These are phyloP conservation scores for Neurospora sp. DNA, from an alignment of 495 filamentous ascomycete species.

Conservation along the genomic window DNA sequence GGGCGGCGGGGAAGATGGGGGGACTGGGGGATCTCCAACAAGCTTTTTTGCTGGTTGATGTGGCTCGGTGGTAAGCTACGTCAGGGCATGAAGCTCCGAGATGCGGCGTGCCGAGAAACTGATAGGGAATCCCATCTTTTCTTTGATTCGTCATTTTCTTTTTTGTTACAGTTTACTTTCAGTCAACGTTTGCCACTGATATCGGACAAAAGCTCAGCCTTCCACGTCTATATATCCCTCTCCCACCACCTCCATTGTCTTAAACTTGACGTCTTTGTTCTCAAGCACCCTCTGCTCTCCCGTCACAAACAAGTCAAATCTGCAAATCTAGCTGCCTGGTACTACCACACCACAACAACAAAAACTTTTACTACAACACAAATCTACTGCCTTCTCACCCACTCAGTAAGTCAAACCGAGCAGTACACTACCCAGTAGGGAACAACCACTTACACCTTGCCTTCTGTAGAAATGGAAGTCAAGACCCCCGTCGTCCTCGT, in stretches of 20 bases:
- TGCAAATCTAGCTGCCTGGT: background rate
- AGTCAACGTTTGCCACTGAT: background rate
- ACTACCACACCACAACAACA: background rate
- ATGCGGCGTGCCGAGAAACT: background rate
- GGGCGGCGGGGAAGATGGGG: background rate
- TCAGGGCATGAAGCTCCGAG: background rate
- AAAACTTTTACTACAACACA: background rate
- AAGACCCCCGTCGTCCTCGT: background rate
- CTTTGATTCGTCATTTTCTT: background rate
- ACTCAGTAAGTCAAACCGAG: background rate
- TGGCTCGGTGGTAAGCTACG: background rate
- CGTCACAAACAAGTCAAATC: background rate
- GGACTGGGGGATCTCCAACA: background rate
- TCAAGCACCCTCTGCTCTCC: background rate
- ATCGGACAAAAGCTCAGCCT: background rate
- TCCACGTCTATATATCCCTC: background rate
- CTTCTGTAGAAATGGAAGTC: background rate
- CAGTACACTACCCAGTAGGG: background rate
- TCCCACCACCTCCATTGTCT: background rate
- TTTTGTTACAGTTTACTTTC: background rate
- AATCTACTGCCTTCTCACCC: background rate
- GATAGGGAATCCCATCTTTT: background rate
- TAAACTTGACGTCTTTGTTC: background rate
- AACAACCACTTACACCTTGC: background rate
- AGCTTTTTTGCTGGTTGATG: background rate